These are phyloP conservation scores for Wallacemonas sp. DNA, from an alignment of 208 protist species.

Conservation along the genomic window DNA sequence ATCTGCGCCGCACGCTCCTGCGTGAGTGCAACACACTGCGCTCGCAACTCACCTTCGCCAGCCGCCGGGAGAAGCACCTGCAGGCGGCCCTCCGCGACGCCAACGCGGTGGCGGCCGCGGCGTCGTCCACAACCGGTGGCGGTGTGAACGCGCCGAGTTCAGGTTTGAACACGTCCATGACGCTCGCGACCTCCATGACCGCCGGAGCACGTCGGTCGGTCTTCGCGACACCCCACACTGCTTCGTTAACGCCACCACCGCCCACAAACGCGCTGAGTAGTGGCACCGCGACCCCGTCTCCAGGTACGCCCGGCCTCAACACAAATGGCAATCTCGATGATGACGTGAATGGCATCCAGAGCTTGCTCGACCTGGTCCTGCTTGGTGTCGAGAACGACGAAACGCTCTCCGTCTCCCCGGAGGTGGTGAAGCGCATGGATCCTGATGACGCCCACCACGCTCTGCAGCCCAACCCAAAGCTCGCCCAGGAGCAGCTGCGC, in stretches of 20 bases:
- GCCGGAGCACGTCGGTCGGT: constrained; percentile 3
- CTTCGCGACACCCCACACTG: background rate
- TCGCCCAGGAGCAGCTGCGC: constrained; percentile 35
- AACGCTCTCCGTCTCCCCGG: constrained; percentile 30
- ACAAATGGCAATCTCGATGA: background rate
- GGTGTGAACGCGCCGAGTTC: background rate
- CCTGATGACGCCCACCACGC: constrained; percentile 19
- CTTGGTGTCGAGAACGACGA: constrained; percentile 85
- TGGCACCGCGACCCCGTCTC: no score
- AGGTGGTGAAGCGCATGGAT: constrained; percentile 23
- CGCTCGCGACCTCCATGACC: background rate
- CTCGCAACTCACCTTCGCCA: constrained; percentile 63
- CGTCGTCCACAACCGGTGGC: background rate
- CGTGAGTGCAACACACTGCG: constrained; percentile 82
- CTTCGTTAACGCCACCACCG: background rate
- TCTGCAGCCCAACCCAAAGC: constrained; percentile 37
- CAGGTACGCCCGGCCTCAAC: background rate
- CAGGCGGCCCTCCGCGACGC: constrained; percentile 17
- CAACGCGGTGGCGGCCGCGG: constrained; percentile 6
- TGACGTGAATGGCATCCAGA: constrained; percentile 71
- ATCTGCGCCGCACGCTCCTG: constrained; percentile 82
- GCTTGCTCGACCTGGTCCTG: constrained; percentile 81
- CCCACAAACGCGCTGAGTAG: background rate
- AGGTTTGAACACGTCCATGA: background rate
- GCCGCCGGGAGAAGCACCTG: constrained; percentile 42